phyloP scores from a whole-genome alignment of 1,284 basidiomycete genomes.

The Apiotrichum veenhuisii region DNA sequence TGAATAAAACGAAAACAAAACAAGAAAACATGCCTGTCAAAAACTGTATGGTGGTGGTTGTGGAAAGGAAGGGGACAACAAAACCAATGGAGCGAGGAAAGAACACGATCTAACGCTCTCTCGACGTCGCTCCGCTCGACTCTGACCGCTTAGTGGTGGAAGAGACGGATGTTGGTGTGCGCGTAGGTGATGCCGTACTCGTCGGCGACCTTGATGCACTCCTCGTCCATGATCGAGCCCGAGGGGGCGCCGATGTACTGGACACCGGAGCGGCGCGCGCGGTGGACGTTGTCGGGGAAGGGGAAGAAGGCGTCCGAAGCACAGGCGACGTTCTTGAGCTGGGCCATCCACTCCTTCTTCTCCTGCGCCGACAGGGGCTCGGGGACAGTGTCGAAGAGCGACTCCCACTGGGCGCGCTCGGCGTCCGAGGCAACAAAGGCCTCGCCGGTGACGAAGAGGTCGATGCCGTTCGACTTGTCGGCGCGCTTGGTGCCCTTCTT shows the following conservation, averaged over 20 bases:
- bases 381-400: constrained; percentile 74
- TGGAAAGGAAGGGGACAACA: no score
- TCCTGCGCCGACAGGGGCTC: constrained; percentile 67
- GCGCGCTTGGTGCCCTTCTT: constrained; percentile 94
- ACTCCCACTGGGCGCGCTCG: constrained; percentile 89
- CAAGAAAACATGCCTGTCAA: no score
- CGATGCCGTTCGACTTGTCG: constrained; percentile 97
- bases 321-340: constrained; percentile 81
- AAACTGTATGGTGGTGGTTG: no score
- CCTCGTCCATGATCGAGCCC: constrained; percentile 94
- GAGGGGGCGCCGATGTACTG: constrained; percentile 89
- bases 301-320: constrained; percentile 99
- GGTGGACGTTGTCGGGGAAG: constrained; percentile 96
- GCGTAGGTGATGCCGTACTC: constrained; percentile 84
- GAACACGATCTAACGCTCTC: no score
- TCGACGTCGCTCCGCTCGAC: neutral
- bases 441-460: constrained; percentile 90
- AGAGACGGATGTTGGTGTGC: constrained; percentile 64
- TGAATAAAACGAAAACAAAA: no score
- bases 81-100: no score
- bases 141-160: constrained; percentile 13
- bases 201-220: constrained; percentile 90
- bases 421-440: constrained; percentile 68
- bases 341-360: constrained; percentile 65
- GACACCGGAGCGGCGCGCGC: constrained; percentile 85